These are phyloP conservation scores for Taiwanofungus camphoratus DNA, from an alignment of 1,284 basidiomycete genomes.

Conservation along the genomic window DNA sequence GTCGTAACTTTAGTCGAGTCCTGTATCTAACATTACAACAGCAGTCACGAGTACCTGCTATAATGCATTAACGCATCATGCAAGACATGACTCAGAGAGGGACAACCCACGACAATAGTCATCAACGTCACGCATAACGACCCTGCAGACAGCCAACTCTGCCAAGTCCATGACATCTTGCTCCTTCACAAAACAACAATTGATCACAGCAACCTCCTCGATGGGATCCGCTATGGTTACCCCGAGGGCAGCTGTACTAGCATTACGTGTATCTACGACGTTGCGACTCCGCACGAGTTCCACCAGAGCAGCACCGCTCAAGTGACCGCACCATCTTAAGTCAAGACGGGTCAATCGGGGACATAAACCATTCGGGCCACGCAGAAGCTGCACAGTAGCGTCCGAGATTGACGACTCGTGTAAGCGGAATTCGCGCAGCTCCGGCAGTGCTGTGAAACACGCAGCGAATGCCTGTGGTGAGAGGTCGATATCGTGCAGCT, in stretches of 20 bases:
- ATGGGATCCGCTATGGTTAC: conserved; percentile 25
- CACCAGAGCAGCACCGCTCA: conserved; percentile 47
- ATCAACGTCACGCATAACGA: conserved; percentile 36
- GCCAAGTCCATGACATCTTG: conserved; percentile 49
- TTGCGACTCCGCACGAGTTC: conserved; percentile 40
- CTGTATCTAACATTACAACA: conserved; percentile 53
- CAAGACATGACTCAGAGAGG: not conserved
- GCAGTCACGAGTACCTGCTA: conserved; percentile 40
- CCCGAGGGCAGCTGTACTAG: not conserved
- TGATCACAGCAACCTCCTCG: conserved; percentile 47
- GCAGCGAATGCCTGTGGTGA: conserved; percentile 35
- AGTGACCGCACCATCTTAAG: conserved; percentile 55
- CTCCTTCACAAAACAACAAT: conserved; percentile 54
- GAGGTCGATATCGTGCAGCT: conserved; percentile 53
- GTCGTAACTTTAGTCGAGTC: conserved; percentile 16
- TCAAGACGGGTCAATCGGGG: conserved; percentile 45
- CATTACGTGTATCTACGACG: conserved; percentile 6
- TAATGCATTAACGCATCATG: not conserved
- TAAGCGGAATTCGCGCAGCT: conserved; percentile 44
- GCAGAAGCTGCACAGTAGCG: conserved; percentile 36
- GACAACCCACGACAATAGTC: conserved; percentile 54
- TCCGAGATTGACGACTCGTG: conserved; percentile 59
- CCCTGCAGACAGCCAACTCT: conserved; percentile 41
- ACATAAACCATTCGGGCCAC: conserved; percentile 39
- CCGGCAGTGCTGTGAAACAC: conserved; percentile 35